These are phyloP conservation scores for Lactuca saligna DNA, from an alignment of 129 eudicot genomes.

Conservation along the genomic window DNA sequence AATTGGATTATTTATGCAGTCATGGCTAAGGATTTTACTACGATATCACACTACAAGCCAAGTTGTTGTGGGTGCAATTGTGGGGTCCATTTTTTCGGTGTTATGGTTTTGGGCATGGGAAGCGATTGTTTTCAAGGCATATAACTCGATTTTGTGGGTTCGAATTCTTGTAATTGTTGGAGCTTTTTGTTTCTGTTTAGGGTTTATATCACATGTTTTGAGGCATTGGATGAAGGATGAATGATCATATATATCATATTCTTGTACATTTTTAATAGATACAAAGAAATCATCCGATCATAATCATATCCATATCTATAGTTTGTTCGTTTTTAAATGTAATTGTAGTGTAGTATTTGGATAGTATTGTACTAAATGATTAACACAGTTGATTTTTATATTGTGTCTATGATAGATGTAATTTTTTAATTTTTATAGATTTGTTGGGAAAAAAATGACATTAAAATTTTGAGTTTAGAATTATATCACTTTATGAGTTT, in stretches of 20 bases:
- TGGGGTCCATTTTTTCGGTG: conserved; percentile 53
- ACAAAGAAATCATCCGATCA: background rate
- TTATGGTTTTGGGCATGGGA: conserved; percentile 79
- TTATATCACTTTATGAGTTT: no score
- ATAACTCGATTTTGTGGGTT: conserved; percentile 57
- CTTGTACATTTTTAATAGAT: background rate
- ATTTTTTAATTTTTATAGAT: no score
- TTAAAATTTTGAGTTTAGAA: no score
- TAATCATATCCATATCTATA: no score
- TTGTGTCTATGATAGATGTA: no score
- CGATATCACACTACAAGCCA: conserved; percentile 63
- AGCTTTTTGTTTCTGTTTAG: conserved; percentile 30
- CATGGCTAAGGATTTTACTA: conserved; percentile 80
- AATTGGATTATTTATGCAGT: conserved; percentile 41
- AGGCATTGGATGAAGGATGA: conserved; percentile 40
- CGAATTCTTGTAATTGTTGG: conserved; percentile 40
- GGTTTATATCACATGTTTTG: conserved; percentile 33
- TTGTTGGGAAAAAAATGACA: no score
- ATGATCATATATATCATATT: conserved; percentile 10
- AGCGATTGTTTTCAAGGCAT: conserved; percentile 43
- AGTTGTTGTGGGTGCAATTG: conserved; percentile 64
- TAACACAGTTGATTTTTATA: no score
- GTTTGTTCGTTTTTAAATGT: no score
- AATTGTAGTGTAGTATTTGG: no score
- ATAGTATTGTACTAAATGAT: no score